Evolutionary conservation across 257 asterid genomes (phyloP).

Genomic region (Rauvolfia tetraphylla): DNA sequence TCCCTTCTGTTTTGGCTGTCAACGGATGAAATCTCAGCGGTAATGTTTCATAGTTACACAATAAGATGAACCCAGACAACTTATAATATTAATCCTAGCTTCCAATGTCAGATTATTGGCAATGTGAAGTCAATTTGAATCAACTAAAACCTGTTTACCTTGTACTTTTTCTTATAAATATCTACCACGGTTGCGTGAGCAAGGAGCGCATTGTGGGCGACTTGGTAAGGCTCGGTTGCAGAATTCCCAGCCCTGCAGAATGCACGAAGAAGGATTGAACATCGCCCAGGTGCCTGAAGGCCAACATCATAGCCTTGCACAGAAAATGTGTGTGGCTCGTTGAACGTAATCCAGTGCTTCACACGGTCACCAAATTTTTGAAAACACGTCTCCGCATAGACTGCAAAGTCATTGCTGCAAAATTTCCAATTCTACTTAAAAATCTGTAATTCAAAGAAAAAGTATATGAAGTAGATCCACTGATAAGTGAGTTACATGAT

Average conservation of each 20-base stretch:
- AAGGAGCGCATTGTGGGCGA: constrained; percentile 63
- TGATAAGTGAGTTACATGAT: constrained; percentile 46
- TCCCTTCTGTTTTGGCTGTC: constrained; percentile 54
- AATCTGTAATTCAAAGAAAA: background rate
- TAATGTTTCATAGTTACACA: too few relatives aligned
- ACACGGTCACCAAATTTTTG: constrained; percentile 78
- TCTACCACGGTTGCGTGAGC: constrained; percentile 57
- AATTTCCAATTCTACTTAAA: background rate
- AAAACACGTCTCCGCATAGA: constrained; percentile 77
- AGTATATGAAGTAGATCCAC: background rate
- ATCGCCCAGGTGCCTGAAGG: constrained; percentile 68
- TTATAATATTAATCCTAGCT: background rate
- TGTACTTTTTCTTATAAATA: constrained; percentile 54
- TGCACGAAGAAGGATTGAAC: constrained; percentile 51
- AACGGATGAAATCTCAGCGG: background rate
- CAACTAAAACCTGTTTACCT: constrained; percentile 34
- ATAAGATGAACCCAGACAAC: too few relatives aligned
- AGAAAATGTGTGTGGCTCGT: constrained; percentile 77
- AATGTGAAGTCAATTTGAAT: background rate
- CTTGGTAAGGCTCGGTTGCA: constrained; percentile 73
- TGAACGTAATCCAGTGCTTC: constrained; percentile 91
- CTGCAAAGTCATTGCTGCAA: constrained; percentile 61
- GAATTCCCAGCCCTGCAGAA: constrained; percentile 79
- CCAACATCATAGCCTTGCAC: constrained; percentile 78
- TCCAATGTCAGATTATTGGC: background rate